phyloP scores from a whole-genome alignment of 805 yeast species.

The Metschnikowia vanudenii region DNA sequence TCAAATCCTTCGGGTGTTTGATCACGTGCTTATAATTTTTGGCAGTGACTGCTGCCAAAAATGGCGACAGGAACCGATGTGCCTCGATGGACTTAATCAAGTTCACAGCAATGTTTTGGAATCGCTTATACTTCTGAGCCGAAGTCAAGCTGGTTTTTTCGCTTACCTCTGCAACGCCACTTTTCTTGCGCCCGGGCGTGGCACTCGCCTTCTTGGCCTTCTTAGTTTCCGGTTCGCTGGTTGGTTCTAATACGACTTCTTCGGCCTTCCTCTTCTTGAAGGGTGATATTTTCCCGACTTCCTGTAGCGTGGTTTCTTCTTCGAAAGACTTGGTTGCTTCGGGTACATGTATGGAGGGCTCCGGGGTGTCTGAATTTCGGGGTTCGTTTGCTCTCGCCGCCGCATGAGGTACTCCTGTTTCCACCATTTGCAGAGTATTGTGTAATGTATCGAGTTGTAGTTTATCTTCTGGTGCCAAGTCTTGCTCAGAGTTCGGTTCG shows the following conservation, averaged over 20 bases:
- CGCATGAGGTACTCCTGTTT: no score
- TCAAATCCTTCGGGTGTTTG: slow-evolving; percentile 64
- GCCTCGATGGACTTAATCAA: slow-evolving; percentile 64
- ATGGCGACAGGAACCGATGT: slow-evolving; percentile 71
- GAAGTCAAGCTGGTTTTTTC: background rate
- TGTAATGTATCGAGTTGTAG: no score
- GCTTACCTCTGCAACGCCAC: background rate
- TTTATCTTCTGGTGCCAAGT: no score
- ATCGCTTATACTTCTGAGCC: slow-evolving; percentile 40
- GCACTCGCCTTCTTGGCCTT: background rate
- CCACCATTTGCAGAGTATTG: no score
- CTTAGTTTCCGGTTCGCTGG: background rate
- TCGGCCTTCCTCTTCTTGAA: background rate
- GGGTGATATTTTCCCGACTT: background rate
- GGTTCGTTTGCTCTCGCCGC: no score
- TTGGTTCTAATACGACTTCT: background rate
- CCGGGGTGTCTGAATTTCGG: no score
- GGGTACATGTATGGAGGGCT: no score
- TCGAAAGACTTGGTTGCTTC: no score
- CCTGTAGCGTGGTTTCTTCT: no score
- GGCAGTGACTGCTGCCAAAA: slow-evolving; percentile 70
- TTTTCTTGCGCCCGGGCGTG: background rate
- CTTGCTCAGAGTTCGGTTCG: no score
- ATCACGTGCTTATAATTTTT: slow-evolving; percentile 65
- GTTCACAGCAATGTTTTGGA: slow-evolving; percentile 60